Conservation (phyloP, 2,329 filamentous ascomycete species). For the Neurospora crassa region DNA sequence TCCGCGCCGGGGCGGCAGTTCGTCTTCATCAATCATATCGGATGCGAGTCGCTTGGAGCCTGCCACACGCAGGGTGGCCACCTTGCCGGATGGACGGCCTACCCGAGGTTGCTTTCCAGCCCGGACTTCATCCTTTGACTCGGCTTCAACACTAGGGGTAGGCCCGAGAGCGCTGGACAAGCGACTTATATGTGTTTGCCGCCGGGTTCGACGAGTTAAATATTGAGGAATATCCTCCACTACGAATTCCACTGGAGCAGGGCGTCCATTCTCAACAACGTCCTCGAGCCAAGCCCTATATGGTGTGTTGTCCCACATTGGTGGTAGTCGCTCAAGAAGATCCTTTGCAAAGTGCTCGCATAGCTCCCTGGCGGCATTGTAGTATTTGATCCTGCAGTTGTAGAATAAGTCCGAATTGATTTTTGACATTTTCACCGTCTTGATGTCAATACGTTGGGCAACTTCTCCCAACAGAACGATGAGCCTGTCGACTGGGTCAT, state of each 20-base stretch:
- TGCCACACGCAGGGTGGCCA: slow-evolving; percentile 33
- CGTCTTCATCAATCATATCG: slow-evolving; percentile 27
- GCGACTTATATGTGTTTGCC: not conserved
- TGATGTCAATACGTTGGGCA: slow-evolving; percentile 19
- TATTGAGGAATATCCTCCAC: slow-evolving; percentile 17
- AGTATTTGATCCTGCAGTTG: slow-evolving; percentile 32
- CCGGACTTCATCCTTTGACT: slow-evolving; percentile 15
- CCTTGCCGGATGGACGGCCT: slow-evolving; percentile 32
- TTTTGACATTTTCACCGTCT: slow-evolving; percentile 19
- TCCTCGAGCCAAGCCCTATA: slow-evolving; percentile 27
- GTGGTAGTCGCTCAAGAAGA: slow-evolving; percentile 27
- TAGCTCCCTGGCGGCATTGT: slow-evolving; percentile 28
- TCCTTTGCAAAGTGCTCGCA: slow-evolving; percentile 34
- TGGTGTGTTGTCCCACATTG: slow-evolving; percentile 23
- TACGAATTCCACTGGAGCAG: slow-evolving; percentile 16
- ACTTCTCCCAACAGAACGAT: slow-evolving; percentile 20
- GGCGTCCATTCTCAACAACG: slow-evolving; percentile 20
- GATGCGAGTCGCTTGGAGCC: slow-evolving; percentile 31
- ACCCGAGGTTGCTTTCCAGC: slow-evolving; percentile 16
- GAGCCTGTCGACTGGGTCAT: slow-evolving; percentile 16
- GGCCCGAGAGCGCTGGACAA: slow-evolving; percentile 3
- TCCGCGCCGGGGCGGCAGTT: slow-evolving; percentile 25
- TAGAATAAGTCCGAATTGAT: slow-evolving; percentile 26
- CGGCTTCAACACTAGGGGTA: slow-evolving; percentile 12
- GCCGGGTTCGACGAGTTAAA: slow-evolving; percentile 17